Percentiles rank a stretch among this genome's conserved stretches.
These are phyloP conservation scores for Colletotrichum gigasporum DNA, from an alignment of 2,329 filamentous ascomycete genomes.

Conservation along the genomic window DNA sequence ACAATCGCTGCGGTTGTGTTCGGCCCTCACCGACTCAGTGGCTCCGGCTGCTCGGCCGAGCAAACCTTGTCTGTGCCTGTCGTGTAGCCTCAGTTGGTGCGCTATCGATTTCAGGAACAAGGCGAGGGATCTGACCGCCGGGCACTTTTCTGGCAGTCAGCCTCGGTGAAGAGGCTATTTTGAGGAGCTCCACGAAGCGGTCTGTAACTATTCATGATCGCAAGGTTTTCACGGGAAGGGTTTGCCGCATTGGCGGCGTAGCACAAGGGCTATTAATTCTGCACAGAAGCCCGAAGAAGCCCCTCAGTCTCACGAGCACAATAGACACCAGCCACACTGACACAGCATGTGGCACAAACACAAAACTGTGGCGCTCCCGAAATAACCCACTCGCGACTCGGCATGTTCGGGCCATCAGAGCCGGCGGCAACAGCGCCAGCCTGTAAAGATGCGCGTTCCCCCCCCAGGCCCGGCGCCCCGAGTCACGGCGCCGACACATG, in stretches of 20 bases:
- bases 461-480: conserved; percentile 1
- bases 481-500: conserved; percentile 14
- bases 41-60: background rate
- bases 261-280: too few relatives aligned
- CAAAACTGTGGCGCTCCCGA: background rate
- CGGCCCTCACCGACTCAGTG: conserved; percentile 11
- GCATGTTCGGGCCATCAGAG: background rate
- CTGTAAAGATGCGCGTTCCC: background rate
- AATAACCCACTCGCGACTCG: too few relatives aligned
- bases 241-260: background rate
- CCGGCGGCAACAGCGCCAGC: background rate
- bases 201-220: background rate
- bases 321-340: too few relatives aligned
- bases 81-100: background rate
- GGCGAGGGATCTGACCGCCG: conserved; percentile 5
- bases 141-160: background rate
- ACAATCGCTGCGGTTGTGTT: conserved; percentile 10
- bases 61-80: background rate
- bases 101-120: background rate
- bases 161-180: background rate
- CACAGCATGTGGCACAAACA: too few relatives aligned
- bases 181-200: background rate
- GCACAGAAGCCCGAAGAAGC: too few relatives aligned
- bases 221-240: background rate
- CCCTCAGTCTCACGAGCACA: too few relatives aligned